Conservation (phyloP, 441 rosid genomes). For the Manihot esculenta region DNA sequence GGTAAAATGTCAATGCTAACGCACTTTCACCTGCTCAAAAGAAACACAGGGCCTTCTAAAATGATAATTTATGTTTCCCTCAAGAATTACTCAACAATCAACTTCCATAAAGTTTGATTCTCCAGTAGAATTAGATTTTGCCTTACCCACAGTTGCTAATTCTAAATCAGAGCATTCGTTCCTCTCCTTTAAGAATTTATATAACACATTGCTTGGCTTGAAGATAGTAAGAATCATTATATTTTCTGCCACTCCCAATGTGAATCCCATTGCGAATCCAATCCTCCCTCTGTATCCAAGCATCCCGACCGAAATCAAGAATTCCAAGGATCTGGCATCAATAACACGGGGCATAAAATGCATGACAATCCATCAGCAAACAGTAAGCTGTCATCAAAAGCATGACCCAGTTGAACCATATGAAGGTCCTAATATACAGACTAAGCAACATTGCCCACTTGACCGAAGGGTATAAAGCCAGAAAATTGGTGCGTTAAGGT, state of each 20-base stretch:
- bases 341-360: background rate
- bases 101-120: background rate
- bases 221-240: constrained; percentile 83
- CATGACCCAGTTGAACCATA: background rate
- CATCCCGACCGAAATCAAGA: constrained; percentile 85
- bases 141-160: background rate
- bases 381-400: background rate
- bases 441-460: background rate
- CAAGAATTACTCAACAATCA: too few relatives aligned
- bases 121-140: background rate
- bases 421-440: background rate
- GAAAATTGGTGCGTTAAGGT: background rate
- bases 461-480: background rate
- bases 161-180: background rate
- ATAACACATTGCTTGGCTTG: constrained; percentile 86
- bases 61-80: background rate
- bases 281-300: constrained; percentile 82
- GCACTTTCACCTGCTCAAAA: background rate
- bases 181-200: constrained; percentile 47
- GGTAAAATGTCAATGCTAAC: background rate
- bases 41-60: background rate
- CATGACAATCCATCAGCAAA: background rate
- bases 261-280: constrained; percentile 87
- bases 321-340: constrained; percentile 71
- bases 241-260: constrained; percentile 72